Base-by-base conservation (phyloP, 2,329 filamentous ascomycete species). In the Trichoderma lentiforme region DNA sequence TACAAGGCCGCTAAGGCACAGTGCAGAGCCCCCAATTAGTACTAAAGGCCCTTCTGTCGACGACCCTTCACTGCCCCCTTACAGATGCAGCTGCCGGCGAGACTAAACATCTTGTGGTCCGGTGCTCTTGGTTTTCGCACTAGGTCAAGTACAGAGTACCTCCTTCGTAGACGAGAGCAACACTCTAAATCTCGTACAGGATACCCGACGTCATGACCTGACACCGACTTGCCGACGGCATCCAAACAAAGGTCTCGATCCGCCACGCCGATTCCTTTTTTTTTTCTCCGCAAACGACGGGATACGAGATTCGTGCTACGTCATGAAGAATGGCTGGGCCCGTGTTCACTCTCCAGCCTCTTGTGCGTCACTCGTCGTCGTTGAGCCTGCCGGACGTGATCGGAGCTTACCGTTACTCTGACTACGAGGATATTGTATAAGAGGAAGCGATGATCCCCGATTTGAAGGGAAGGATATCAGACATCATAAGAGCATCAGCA, bases 241-340 rank as follows among this genome's bases (percentile, higher is more conserved):
- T 39, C 18, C 53, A 24, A 34, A 34, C 34, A 21, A 43, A 18
- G 34, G 34, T 51, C 68, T 36, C 47, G 32, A 58, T 51, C 47
- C 69, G 47, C 58, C 69, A 51, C 51, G 32, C 58, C 47, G 60
- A 56, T 57, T 47, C 43, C 21, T 53, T 21, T n/a, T 34, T 53
- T 62, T 62, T 51, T 51, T 65, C 24, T 34, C 26, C 61, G 43
- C 57, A 14, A 64, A 30, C 43, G 47, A 39, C 51, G 72, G 60
- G 70, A 76, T 76, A 76, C 75, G 75, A 76, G 72, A 66, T 64
- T 51, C 43, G 73, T 76, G 71, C 74, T 73, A 76, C 75, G 73
- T 74, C 75, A 76, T 75, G 43, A 28, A 15, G 36, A 57, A 66
- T 64, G 63, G 62, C 60, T 62, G 63, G 39, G 43, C 34, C 28